Evolutionary conservation across 2,329 filamentous ascomycete genomes (phyloP).

Genomic region (Talaromyces pinophilus): DNA sequence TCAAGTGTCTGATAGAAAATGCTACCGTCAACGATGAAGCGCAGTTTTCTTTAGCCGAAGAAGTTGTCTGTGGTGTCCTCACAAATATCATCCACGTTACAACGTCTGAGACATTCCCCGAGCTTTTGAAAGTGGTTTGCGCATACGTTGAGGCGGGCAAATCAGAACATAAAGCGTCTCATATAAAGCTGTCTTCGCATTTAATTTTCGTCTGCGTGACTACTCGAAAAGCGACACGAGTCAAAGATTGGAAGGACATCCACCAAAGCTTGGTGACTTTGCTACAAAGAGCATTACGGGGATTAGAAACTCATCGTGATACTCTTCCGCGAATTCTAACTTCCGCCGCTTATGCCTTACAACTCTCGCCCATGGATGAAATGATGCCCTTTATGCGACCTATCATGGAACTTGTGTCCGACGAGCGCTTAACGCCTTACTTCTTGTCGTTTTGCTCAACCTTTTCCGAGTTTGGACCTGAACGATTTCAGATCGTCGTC

Average conservation of each 20-base stretch:
- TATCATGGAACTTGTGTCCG: constrained; percentile 65
- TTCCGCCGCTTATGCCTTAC: constrained; percentile 65
- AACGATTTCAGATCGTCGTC: constrained; percentile 76
- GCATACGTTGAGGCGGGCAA: constrained; percentile 47
- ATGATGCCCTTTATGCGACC: constrained; percentile 69
- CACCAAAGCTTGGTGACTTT: constrained; percentile 59
- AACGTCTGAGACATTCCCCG: constrained; percentile 69
- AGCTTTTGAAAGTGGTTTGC: constrained; percentile 64
- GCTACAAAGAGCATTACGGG: constrained; percentile 45
- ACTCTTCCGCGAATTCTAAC: constrained; percentile 45
- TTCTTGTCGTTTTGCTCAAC: constrained; percentile 86
- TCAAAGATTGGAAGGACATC: constrained; percentile 70
- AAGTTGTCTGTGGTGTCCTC: constrained; percentile 73
- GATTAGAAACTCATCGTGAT: constrained; percentile 29
- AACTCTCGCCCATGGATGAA: constrained; percentile 75
- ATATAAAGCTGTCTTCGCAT: constrained; percentile 43
- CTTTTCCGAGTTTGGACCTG: constrained; percentile 70
- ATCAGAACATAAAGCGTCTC: constrained; percentile 41
- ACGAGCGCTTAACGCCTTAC: constrained; percentile 65
- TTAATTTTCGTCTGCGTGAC: constrained; percentile 64
- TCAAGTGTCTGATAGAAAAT: constrained; percentile 53
- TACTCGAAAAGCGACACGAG: constrained; percentile 76
- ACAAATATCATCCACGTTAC: constrained; percentile 83
- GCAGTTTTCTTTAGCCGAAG: constrained; percentile 46
- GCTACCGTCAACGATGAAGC: constrained; percentile 33